Evolutionary conservation across 2,329 filamentous ascomycete genomes (phyloP), one percentile per base, ranked within the genome.

Genomic region (Coniochaeta hoffmannii): DNA sequence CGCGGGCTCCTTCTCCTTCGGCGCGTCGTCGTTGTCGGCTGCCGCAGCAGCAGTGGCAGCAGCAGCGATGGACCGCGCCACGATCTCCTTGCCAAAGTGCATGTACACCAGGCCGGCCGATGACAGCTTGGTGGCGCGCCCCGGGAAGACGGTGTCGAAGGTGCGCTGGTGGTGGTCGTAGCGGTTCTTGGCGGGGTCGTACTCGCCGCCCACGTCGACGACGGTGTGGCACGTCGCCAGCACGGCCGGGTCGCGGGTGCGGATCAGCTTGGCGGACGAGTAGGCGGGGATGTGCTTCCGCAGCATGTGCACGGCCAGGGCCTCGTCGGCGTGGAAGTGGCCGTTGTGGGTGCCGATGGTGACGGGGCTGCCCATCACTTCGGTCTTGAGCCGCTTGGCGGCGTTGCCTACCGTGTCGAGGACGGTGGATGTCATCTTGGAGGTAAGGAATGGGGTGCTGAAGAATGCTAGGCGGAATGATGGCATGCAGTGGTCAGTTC

Each of bases 81-180:
- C 86, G 68, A 97, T 90, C 56, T 85, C 81, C 64, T 85, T 86
- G 63, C 94, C 94, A 71, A 95, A 97, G 77, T 97, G 93, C 80
- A 96, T 82, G 77, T 94, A 99, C 32, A 99, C 90, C 22, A 99
- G 81, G 1, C 94, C 94, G 0, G 94, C 94, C 58, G 90, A 95
- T 55, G 89, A 95, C 56, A 99, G 87, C 79, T 95, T 97, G 61
- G 94, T 99, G 54, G 74, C 70, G 66, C 88, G 88, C 58, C 82
- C 82, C 19, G 93, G 91, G 74, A 99, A 99, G 50, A 87, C 90
- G 56, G 88, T 87, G 57, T 75, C 73, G 78, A 99, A 99, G 67
- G 85, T 86, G 61, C 93, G 90, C 79, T 99, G 94, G 80, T 99
- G 94, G 76, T 99, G 94, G 74, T 99, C 94, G 78, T 89, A 99